Conservation (phyloP, 495 filamentous ascomycete genomes). For the Filosporella fistucella region DNA sequence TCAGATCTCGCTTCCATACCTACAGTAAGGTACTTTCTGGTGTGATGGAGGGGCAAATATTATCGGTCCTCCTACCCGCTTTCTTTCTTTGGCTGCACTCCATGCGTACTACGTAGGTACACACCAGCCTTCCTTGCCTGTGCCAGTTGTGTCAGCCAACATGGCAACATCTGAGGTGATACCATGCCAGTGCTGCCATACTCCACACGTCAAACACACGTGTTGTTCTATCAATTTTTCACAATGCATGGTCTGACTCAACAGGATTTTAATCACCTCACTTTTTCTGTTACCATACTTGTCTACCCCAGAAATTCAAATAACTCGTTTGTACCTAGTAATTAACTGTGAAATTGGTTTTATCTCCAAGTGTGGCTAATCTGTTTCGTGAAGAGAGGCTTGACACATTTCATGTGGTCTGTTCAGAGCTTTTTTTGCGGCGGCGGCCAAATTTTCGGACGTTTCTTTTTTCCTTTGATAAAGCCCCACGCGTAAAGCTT, state of each 20-base stretch:
- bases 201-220: slow-evolving; percentile 11
- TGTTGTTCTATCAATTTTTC: slow-evolving; percentile 15
- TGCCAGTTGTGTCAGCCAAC: no score
- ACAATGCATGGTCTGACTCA: slow-evolving; percentile 3
- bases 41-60: no score
- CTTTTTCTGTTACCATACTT: neutral
- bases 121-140: no score
- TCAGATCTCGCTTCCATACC: no score
- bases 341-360: neutral
- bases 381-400: neutral
- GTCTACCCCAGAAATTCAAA: slow-evolving; percentile 8
- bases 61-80: no score
- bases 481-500: slow-evolving; percentile 15
- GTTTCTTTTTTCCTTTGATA: slow-evolving; percentile 20
- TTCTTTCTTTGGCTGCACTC: no score
- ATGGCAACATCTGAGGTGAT: no score
- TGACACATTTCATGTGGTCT: slow-evolving; percentile 17
- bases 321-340: slow-evolving; percentile 11
- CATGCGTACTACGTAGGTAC: no score
- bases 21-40: no score
- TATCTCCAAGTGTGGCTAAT: slow-evolving; percentile 2
- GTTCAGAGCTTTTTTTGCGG: neutral
- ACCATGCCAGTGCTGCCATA: no score
- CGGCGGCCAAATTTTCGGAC: slow-evolving; percentile 19
- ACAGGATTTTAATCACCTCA: slow-evolving; percentile 2